Evolutionary conservation across 352 stramenopile species (phyloP), one percentile per base, ranked within the genome.

Genomic region (Pythium plurisporium): DNA sequence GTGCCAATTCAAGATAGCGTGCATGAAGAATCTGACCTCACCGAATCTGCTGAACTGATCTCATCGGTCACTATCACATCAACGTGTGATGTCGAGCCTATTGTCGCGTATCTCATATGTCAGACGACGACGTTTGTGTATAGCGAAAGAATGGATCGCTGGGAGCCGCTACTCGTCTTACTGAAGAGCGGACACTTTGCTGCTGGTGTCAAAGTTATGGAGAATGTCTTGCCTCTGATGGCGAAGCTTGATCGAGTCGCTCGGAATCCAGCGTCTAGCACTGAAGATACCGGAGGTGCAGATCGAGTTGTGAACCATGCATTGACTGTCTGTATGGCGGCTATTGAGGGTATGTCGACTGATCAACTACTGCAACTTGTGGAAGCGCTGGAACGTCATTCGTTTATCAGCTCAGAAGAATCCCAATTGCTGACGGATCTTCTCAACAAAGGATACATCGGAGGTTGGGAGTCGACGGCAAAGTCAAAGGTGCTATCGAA

Each of bases 31-130:
- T 56, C 53, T 4, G 63, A 66, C 20, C 19, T 55, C 0, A 54
- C 30, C 10, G 64, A 69, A 41, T 60, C 57, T 4, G 26, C 38
- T 12, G 64, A 62, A 6, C 42, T 67, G 17, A 65, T 62, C 19
- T 41, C 60, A 12, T 55, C 66, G 15, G 64, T 78, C 8, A 57
- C 70, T 2, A 62, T 76, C 12, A 69, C 73, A 7, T 78, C 76
- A 29, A 81, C 82, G 0, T 77, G 74, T 55, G 77, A 73, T 38
- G 87, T 79, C 0, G 82, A 95, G 43, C 82, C 85, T 15, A 93
- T 95, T 53, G 85, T 95, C 5, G 81, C 84, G 3, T 95, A 95
- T 59, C 69, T 87, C 4, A 76, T 95, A n/a, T 93, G 82, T 33
- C 85, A 95, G 59, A 73, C 86, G 44, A 86, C 80, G 36, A 86